Conservation (phyloP, 2,329 filamentous ascomycete species). For the Trichoderma semiorbis region DNA sequence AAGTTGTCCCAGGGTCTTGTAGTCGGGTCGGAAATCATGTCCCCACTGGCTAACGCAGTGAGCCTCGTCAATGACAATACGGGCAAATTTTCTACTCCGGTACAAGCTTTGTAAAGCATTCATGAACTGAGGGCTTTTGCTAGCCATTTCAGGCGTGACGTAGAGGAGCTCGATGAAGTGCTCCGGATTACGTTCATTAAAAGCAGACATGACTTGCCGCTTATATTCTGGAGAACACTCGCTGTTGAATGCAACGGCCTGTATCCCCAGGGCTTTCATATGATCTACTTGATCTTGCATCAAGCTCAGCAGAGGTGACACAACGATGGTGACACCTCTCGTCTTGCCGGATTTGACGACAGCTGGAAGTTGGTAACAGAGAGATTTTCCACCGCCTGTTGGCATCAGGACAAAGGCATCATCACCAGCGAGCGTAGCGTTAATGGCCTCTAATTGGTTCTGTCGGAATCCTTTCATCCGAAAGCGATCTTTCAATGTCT, state of each 20-base stretch:
- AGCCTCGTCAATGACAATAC: conserved; percentile 96
- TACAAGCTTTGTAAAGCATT: conserved; percentile 66
- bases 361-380: conserved; percentile 94
- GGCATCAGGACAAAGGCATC: conserved; percentile 98
- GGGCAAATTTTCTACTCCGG: conserved; percentile 67
- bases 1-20: conserved; percentile 78
- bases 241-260: conserved; percentile 78
- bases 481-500: conserved; percentile 78
- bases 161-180: conserved; percentile 83
- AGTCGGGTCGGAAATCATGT: conserved; percentile 95
- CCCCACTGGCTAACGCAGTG: conserved; percentile 99
- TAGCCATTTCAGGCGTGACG: conserved; percentile 95
- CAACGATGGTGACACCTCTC: conserved; percentile 81
- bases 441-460: conserved; percentile 94
- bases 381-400: conserved; percentile 91
- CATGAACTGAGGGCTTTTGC: conserved; percentile 69
- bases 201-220: conserved; percentile 59
- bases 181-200: conserved; percentile 64
- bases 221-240: conserved; percentile 64
- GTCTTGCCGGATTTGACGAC: conserved; percentile 79
- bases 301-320: conserved; percentile 90
- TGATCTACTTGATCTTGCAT: conserved; percentile 97
- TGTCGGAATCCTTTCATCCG: conserved; percentile 80
- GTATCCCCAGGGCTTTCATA: conserved; percentile 68
- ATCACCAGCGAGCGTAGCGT: conserved; percentile 80